Conservation (phyloP, 768 basidiomycete species). For the Fomitopsis serialis region DNA sequence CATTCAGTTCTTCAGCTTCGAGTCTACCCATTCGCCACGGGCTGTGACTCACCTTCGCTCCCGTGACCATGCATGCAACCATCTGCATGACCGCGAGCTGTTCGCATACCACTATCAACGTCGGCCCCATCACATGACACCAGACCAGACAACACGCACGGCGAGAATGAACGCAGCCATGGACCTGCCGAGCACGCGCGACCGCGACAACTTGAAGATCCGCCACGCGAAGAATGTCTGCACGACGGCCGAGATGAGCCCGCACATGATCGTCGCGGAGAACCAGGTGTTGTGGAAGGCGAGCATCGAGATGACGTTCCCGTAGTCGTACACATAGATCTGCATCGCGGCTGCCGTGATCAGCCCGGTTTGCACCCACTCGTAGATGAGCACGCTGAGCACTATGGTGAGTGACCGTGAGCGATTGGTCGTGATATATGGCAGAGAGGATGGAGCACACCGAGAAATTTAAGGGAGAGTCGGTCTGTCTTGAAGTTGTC, state of each 20-base stretch:
- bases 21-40: too few species aligned
- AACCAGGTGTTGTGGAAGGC: constrained; percentile 5
- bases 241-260: neutral
- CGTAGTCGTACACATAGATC: neutral
- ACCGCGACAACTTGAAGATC: constrained; percentile 4
- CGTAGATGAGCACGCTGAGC: neutral
- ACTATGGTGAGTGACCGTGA: constrained; percentile 1
- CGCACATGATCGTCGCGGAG: constrained; percentile 2
- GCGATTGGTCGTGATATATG: neutral
- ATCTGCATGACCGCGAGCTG: too few species aligned
- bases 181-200: neutral
- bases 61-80: too few species aligned
- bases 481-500: neutral
- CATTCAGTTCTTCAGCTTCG: too few species aligned
- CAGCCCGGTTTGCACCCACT: constrained; percentile 4
- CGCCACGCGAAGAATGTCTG: constrained; percentile 9
- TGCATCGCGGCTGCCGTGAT: neutral
- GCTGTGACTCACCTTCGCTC: too few species aligned
- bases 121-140: too few species aligned
- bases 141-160: too few species aligned
- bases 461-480: neutral
- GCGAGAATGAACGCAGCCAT: neutral
- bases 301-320: neutral
- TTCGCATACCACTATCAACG: too few species aligned
- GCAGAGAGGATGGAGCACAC: neutral